Percentiles rank a stretch among this genome's conserved stretches.
These are phyloP conservation scores for Fusarium concolor DNA, from an alignment of 2,329 filamentous ascomycete genomes.

Conservation along the genomic window DNA sequence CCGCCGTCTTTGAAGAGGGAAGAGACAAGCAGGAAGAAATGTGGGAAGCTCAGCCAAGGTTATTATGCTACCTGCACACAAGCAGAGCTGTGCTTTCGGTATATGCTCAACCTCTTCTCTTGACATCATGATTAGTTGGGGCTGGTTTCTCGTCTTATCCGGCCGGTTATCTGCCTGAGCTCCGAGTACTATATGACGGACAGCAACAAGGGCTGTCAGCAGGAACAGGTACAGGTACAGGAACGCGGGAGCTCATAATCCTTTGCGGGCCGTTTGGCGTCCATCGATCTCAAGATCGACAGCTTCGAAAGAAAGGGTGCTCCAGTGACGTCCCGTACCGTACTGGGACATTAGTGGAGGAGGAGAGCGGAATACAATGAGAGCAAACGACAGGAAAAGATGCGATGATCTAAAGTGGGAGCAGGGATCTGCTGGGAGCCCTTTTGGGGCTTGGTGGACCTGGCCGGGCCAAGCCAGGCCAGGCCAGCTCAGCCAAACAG, in stretches of 20 bases:
- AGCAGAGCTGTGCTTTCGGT: background rate
- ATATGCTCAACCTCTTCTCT: background rate
- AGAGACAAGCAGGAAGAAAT: conserved; percentile 26
- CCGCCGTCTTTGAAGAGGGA: conserved; percentile 11
- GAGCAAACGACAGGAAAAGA: conserved; percentile 22
- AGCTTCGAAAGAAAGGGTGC: conserved; percentile 38
- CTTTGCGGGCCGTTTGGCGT: conserved; percentile 43
- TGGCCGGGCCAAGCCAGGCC: background rate
- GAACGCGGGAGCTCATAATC: conserved; percentile 34
- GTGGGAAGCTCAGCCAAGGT: conserved; percentile 18
- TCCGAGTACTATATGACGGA: background rate
- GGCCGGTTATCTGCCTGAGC: background rate
- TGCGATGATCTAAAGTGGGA: conserved; percentile 37
- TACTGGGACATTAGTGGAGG: conserved; percentile 42
- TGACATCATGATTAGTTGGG: background rate
- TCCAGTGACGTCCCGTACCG: conserved; percentile 43
- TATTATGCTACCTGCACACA: background rate
- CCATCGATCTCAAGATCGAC: conserved; percentile 46
- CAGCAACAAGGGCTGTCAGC: conserved; percentile 22
- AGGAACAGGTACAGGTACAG: conserved; percentile 15
- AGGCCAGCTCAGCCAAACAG: conserved; percentile 6
- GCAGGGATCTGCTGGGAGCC: conserved; percentile 23
- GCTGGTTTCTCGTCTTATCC: background rate
- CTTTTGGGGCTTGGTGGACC: conserved; percentile 22
- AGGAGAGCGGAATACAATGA: conserved; percentile 6